Percentiles rank a stretch among this genome's conserved stretches.
Evolutionary conservation across 2,329 filamentous ascomycete species (phyloP).

Genomic region (Beauveria sp.): DNA sequence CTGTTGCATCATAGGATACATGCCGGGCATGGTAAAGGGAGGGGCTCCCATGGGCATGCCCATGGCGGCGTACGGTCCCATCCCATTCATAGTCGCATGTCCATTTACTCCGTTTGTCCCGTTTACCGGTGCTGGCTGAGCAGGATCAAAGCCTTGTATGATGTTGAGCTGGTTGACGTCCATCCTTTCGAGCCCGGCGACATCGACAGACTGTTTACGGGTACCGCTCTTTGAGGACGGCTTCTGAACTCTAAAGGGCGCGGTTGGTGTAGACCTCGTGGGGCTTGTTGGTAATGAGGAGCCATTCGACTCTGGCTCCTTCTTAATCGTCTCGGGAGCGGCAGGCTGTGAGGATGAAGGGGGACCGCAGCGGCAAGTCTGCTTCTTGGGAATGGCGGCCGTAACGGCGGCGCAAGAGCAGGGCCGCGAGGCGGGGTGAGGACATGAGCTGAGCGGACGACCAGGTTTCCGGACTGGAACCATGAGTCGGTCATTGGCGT

Average conservation of each 20-base stretch:
- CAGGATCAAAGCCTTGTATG: conserved; percentile 25
- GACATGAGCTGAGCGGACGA: conserved; percentile 60
- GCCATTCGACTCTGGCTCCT: conserved; percentile 18
- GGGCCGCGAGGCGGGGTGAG: conserved; percentile 53
- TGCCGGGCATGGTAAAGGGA: conserved; percentile 18
- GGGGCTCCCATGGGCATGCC: conserved; percentile 20
- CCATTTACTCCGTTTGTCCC: conserved; percentile 6
- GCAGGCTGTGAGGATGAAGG: conserved; percentile 17
- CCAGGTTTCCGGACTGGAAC: conserved; percentile 66
- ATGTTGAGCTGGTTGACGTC: conserved; percentile 46
- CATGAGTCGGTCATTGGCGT: conserved; percentile 59
- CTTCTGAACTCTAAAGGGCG: conserved; percentile 40
- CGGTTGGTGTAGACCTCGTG: conserved; percentile 21
- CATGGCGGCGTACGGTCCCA: conserved; percentile 21
- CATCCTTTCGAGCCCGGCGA: conserved; percentile 41
- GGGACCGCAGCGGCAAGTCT: conserved; percentile 45
- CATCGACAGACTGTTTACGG: conserved; percentile 44
- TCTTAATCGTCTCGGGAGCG: conserved; percentile 17
- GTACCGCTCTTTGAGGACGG: conserved; percentile 25
- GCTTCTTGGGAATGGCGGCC: conserved; percentile 52
- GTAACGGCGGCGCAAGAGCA: conserved; percentile 59
- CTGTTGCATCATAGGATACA: conserved; percentile 27
- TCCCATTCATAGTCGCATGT: conserved; percentile 15
- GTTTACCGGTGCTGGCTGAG: conserved; percentile 17
- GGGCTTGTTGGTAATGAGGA: conserved; percentile 23